Evolutionary conservation across 169 alveolate genomes (phyloP).

Genomic region (Plasmodium vinckei): DNA sequence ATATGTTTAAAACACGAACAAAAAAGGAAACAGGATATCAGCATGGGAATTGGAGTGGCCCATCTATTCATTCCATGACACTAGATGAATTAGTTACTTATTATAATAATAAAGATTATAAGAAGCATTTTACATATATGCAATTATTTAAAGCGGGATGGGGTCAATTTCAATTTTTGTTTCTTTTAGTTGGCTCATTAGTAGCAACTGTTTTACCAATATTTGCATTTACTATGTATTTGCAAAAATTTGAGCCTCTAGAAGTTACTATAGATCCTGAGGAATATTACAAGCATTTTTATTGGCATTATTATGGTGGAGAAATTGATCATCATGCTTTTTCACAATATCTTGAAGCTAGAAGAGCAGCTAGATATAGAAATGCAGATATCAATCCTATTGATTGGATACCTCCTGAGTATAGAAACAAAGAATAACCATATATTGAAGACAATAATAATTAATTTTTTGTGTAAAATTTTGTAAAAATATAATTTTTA

Average conservation of each 20-base stretch:
- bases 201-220: conserved; percentile 63
- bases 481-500: not conserved
- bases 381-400: conserved; percentile 87
- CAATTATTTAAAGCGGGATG: conserved; percentile 73
- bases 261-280: conserved; percentile 84
- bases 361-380: conserved; percentile 90
- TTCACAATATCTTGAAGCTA: conserved; percentile 89
- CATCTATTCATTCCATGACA: conserved; percentile 85
- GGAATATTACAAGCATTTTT: conserved; percentile 83
- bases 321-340: conserved; percentile 90
- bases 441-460: not conserved
- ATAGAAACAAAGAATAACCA: conserved; percentile 79
- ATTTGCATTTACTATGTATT: conserved; percentile 78
- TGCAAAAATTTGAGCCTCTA: conserved; percentile 83
- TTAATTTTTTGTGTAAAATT: conserved; percentile 1
- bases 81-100: conserved; percentile 84
- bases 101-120: conserved; percentile 78
- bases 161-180: conserved; percentile 80
- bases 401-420: conserved; percentile 90
- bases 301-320: conserved; percentile 89
- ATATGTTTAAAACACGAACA: conserved; percentile 77
- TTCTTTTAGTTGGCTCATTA: conserved; percentile 72
- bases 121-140: conserved; percentile 62
- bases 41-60: conserved; percentile 80
- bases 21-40: conserved; percentile 86